Evolutionary conservation across 2,329 filamentous ascomycete species (phyloP), one percentile per base, ranked within the genome.

Genomic region (Colletotrichum musicola): DNA sequence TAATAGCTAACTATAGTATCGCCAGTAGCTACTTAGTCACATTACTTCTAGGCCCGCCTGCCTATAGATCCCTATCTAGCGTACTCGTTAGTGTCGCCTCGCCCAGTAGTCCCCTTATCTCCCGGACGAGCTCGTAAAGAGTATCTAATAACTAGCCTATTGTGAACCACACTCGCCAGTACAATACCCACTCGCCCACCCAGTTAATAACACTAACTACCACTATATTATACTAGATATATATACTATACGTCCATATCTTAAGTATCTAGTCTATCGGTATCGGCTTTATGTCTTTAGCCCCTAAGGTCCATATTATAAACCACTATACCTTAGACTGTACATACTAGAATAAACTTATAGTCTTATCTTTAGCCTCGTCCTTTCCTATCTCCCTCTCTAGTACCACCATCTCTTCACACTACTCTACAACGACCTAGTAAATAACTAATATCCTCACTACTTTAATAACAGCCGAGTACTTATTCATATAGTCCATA

Each of bases 221-320:
- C 6, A 64, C 10, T 30, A 49, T 73, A 14, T 61, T 55, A 49
- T 50, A 72, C 30, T 61, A 63, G 49, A 73, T 72, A 6, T 68
- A 35, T 38, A 72, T 59, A 3, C 62, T 53, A 49, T 71, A 70
- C 18, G 44, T 65, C 0, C 46, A 58, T 22, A 35, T 18, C 5
- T 72, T 50, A 20, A 66, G 66, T 7, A 73, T 72, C 69, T 56
- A 73, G 51, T 73, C 66, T 50, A 73, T 72, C 40, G 63, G 68
- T 5, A 27, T 70, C 14, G 58, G 68, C 30, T 63, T 25, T 5
- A 40, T 38, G 3, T 69, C 35, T 1, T 9, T 20, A 4, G 20
- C 30, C 3, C 49, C 54, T 12, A 53, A 27, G 14, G 46, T 70
- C 27, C 49, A 35, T 10, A 60, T 73, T 51, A 72, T 72, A 42